Evolutionary conservation across 768 basidiomycete species (phyloP), one percentile per base, ranked within the genome.

Genomic region (Psilocybe azurescens): DNA sequence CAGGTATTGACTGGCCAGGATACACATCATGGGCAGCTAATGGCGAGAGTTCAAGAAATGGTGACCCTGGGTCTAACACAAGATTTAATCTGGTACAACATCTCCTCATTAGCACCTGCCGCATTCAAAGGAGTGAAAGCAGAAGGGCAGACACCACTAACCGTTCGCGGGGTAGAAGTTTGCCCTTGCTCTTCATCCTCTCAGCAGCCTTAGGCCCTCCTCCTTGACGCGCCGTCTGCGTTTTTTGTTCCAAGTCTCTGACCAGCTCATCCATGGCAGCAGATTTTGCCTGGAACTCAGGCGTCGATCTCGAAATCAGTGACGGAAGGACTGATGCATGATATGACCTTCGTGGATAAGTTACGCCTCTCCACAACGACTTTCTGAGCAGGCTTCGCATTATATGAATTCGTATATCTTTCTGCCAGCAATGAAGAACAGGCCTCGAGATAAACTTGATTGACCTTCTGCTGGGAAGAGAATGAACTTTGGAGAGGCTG

Each of bases 11-110:
- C 64, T 92, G 81, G 5, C 79, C 85, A 0, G 86, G 80, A 72
- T 98, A 97, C 4, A 97, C 91, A 13, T 89, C 93, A 65, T 96
- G 88, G 16, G 91, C 95, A 13, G 95, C 95, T 2, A 96, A 79
- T 11, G 90, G 78, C 2, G 93, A 94, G 2, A 98, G 80, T 72
- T 98, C 95, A 16, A 98, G 78, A 72, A 97, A 98, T 0, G 96
- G 95, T 3, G 93, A 89, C 67, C 89, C 85, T 4, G 92, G 89
- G 73, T 98, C 95, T 28, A 98, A 76, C 13, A 98, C 77, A 18
- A 90, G 78, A 1, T 80, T 80, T 38, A 97, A 77, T 58, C 94
- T 95, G 39, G 33, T 11, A 56, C 28, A 36, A 18, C 41, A 41
- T 14, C 32, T 30, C 28, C 32, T 30, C 28, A 49, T 24, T 18